Percentiles rank a stretch among this genome's conserved stretches.
Evolutionary conservation across 179 eudicot species (phyloP).

Genomic region (Corrigiola litoralis): DNA sequence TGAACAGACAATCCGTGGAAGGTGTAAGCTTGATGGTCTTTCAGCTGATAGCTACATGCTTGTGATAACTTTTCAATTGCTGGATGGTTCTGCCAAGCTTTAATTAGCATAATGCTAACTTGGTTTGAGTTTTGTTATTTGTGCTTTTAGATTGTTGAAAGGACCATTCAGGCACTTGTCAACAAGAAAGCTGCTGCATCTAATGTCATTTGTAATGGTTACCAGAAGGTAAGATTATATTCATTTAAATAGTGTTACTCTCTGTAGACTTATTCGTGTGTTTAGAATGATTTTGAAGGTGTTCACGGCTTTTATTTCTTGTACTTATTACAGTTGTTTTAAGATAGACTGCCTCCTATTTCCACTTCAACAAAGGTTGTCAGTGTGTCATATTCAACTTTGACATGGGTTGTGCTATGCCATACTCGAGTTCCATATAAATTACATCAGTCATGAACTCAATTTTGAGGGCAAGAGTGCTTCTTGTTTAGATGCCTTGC

Average conservation of each 20-base stretch:
- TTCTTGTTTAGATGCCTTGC: too few relatives aligned
- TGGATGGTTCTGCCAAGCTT: background rate
- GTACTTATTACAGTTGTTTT: too few relatives aligned
- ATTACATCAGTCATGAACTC: too few relatives aligned
- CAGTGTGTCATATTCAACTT: too few relatives aligned
- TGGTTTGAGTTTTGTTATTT: background rate
- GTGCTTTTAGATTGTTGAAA: conserved; percentile 57
- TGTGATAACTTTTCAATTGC: background rate
- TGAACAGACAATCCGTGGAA: too few relatives aligned
- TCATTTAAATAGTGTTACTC: background rate
- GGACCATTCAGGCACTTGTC: conserved; percentile 43
- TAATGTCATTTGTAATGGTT: conserved; percentile 63
- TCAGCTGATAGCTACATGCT: background rate
- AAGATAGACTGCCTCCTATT: too few relatives aligned
- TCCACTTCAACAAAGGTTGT: too few relatives aligned
- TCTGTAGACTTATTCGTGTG: background rate
- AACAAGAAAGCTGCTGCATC: conserved; percentile 24
- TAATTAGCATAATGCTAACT: background rate
- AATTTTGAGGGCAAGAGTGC: too few relatives aligned
- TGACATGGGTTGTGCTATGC: too few relatives aligned
- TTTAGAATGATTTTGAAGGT: background rate
- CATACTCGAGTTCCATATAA: too few relatives aligned
- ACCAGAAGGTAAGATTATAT: conserved; percentile 44
- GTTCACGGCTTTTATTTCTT: too few relatives aligned
- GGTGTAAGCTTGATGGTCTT: too few relatives aligned